Evolutionary conservation across 441 rosid species (phyloP), one percentile per base, ranked within the genome.

Genomic region (Theobroma grandiflorum): DNA sequence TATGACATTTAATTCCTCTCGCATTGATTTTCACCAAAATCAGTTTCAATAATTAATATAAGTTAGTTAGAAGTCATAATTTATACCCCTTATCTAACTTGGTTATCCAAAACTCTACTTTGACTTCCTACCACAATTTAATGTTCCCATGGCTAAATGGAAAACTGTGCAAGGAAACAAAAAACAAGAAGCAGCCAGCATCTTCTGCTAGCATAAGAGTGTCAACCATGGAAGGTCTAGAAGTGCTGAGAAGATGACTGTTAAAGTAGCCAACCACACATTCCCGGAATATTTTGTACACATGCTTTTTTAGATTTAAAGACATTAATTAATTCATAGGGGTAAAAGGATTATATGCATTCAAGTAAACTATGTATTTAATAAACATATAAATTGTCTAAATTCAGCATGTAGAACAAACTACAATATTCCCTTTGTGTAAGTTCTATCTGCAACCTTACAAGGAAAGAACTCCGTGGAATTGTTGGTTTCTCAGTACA

Each of bases 391-490:
- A 10, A 53, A 71, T 2, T n/a, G 18, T 10, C 40, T 8, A 15
- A 71, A 71, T 33, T 33, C 76, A 10, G 6, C 6, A 18, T n/a
- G 45, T 50, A 52, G 45, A 71, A 8, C 42, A 18, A 53, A 55
- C 33, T 53, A 37, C 38, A 20, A 55, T 18, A 10, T 37, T 43
- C 64, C 63, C 11, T 55, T 43, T 47, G 53, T 11, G 47, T 35
- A 53, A 72, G 62, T 20, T 35, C 8, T 35, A 52, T 55, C 9
- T 2, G 18, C 15, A 73, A 73, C 49, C 47, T 26, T 61, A 58
- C 73, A 37, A 43, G 26, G 22, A 58, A 73, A 47, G 52, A 8
- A 64, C 47, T 75, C 55, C 72, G 20, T 31, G 47, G 38, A 72
- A 12, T 50, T 37, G 42, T 50, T 52, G 55, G 45, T 16, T 35